These are phyloP conservation scores for Aspergillus ochraceoroseus DNA, from an alignment of 2,329 filamentous ascomycete species.

Conservation along the genomic window DNA sequence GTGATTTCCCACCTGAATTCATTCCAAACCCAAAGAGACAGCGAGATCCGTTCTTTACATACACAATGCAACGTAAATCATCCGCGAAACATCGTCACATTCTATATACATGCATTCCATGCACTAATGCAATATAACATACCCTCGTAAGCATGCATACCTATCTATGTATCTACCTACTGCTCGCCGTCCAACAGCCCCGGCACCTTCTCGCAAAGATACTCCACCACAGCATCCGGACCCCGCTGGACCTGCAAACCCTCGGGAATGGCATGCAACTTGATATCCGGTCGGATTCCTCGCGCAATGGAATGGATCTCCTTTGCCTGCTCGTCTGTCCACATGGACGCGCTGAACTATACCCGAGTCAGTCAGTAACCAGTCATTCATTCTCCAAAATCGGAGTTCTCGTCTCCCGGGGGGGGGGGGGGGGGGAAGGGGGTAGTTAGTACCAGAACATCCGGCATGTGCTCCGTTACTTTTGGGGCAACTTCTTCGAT, in stretches of 20 bases:
- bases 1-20: too few species aligned
- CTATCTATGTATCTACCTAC: too few species aligned
- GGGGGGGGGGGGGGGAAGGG: background rate
- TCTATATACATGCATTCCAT: too few species aligned
- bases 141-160: too few species aligned
- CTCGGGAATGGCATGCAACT: slow-evolving; percentile 41
- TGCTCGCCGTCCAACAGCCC: too few species aligned
- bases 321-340: slow-evolving; percentile 43
- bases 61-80: too few species aligned
- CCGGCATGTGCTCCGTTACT: slow-evolving; percentile 50
- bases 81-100: too few species aligned
- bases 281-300: slow-evolving; percentile 38
- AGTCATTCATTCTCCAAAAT: too few species aligned
- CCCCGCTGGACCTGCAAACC: slow-evolving; percentile 43
- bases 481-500: slow-evolving; percentile 55
- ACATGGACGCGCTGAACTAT: slow-evolving; percentile 60
- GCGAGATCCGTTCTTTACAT: too few species aligned
- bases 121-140: too few species aligned
- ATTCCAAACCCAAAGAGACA: too few species aligned
- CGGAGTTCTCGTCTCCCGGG: background rate
- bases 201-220: slow-evolving; percentile 41
- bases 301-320: slow-evolving; percentile 38
- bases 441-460: slow-evolving; percentile 48
- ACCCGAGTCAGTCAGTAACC: background rate
- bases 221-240: slow-evolving; percentile 42